Base-by-base conservation (phyloP, 805 yeast genomes). In the Blastobotrys chiropterorum region DNA sequence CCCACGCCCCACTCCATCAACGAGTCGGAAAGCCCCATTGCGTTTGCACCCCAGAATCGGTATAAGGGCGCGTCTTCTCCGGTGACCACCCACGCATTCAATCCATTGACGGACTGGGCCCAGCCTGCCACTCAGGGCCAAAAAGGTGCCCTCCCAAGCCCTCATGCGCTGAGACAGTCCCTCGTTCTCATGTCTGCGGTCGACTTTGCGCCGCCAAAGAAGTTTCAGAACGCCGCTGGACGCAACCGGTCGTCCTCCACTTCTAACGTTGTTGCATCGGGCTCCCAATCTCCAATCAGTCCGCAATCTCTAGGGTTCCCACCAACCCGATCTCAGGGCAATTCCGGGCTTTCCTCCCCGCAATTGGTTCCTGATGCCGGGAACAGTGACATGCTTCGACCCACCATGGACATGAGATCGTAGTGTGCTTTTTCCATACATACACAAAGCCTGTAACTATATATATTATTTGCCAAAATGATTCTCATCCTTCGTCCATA, bases 351-450 rank as follows among this genome's bases (percentile, higher is more conserved):
- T 6, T 43, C 46, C 17, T 53, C 48, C 6, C 51, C 63, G 11
- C 55, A 56, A 42, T 53, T 60, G 39, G 59, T 59, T 8, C 60
- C 60, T 2, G 57, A 56, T 38, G 49, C 55, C 44, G 48, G 54
- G 26, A 59, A 59, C 15, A 34, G 47, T 11, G 50, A 55, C 30
- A 49, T 59, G 55, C 46, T 61, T 31, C 46, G 57, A 31, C 64
- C 64, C 16, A 52, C 53, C n/a, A 60, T 61, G 64, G 56, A 60
- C n/a, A 61, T 61, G 62, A 44, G 64, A 16, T 48, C 51, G 34
- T 48, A 43, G 19, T 22, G 30, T 19, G n/a, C 11, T 26, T 26
- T 5, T 26, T 26, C 34, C 21, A 45, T n/a, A n/a, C 14, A n/a
- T n/a, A n/a, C n/a, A n/a, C n/a, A n/a, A n/a, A n/a, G n/a, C n/a